Conservation (phyloP, 805 yeast species). For the Pichia nanzhaoensis region DNA sequence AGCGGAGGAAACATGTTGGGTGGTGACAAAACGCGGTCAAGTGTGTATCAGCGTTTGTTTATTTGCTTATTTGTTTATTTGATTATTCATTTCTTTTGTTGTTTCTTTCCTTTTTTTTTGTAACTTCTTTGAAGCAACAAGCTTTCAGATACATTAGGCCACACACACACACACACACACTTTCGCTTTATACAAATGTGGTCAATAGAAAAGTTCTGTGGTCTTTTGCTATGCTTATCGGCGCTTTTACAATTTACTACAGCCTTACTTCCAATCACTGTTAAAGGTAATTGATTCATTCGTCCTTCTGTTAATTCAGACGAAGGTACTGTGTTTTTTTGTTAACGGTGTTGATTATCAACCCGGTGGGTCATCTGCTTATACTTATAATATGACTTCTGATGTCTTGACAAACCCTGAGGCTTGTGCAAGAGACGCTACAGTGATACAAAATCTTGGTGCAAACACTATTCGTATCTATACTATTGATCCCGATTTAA, state of each 20-base stretch:
- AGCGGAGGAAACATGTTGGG: no score
- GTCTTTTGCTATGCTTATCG: constrained; percentile 9
- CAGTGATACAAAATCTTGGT: constrained; percentile 70
- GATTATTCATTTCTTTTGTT: no score
- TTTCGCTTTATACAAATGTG: no score
- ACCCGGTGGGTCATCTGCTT: constrained; percentile 83
- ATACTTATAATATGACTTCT: constrained; percentile 26
- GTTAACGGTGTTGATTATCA: constrained; percentile 87
- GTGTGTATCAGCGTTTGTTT: no score
- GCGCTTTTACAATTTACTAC: constrained; percentile 12
- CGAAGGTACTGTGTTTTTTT: constrained; percentile 59
- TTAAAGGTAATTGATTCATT: constrained; percentile 53
- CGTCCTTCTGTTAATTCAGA: constrained; percentile 36
- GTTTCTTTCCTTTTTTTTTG: no score
- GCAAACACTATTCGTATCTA: constrained; percentile 77
- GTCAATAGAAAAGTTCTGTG: neutral
- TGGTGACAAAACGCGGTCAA: no score
- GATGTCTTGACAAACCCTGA: constrained; percentile 72
- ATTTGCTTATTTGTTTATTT: no score
- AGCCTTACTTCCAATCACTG: constrained; percentile 53
- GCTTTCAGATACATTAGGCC: no score
- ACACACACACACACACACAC: no score
- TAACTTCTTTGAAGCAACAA: no score
- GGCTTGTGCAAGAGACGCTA: constrained; percentile 75
- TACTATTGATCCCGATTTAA: constrained; percentile 71